Base-by-base conservation (phyloP, 2,329 filamentous ascomycete genomes). In the Mycosphaerelloides madeirae region DNA sequence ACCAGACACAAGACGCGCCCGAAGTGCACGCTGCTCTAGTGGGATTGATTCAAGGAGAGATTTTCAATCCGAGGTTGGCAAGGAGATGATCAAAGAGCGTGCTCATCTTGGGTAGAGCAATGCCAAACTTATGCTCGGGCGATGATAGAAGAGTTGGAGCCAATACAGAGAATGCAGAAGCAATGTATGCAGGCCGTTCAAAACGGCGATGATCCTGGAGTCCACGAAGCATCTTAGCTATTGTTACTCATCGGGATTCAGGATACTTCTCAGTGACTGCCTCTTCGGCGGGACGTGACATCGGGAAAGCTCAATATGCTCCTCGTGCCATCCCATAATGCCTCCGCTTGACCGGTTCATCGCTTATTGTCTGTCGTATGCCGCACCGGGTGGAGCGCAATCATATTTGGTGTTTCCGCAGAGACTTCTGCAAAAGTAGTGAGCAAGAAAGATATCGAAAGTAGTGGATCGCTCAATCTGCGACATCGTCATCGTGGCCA, bases 11-110 rank as follows among this genome's bases (percentile, higher is more conserved):
- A 34, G 57, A 60, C 16, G 43, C 50, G 22, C 50, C 57, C 1
- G 44, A 50, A 36, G 50, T 62, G 15, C 61, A 64, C 48, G 61
- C 61, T 3, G 56, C 60, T 2, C 31, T 64, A 22, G 57, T 63
- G 12, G 59, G 61, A 1, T 43, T 61, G 31, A 32, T 58, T 12
- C 52, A 55, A 38, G 55, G 55, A 1, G 54, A 57, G 41, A 47
- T 56, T 9, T 36, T 28, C 14, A 56, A 57, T 44, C 50, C 54
- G 11, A 35, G 31, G 31, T 31, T 58, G 32, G 50, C 37, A 14
- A 43, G 38, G 31, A 31, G 32, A 49, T 28, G 28, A 25, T 25
- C 9, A 9, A 25, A 5, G 22, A 25, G 22, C 22, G 9, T 25
- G 22, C 9, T 25, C 9, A 5, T 25, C 22, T n/a, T 9, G 22